Evolutionary conservation across 179 eudicot genomes (phyloP).

Genomic region (Silene vulgaris): DNA sequence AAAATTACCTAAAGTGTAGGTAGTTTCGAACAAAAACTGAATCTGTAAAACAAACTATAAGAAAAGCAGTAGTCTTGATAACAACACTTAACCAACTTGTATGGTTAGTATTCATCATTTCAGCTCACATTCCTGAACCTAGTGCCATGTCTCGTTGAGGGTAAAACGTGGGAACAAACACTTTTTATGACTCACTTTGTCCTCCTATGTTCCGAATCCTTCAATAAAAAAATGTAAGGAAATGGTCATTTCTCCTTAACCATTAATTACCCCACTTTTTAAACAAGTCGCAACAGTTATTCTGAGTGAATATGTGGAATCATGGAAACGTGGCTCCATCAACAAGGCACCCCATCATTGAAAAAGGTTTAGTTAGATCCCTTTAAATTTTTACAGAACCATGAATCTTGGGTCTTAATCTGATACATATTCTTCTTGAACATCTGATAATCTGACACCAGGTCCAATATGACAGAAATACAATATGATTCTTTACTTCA

Average conservation of each 20-base stretch:
- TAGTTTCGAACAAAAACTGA: not conserved
- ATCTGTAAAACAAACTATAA: not conserved
- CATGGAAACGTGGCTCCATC: not conserved
- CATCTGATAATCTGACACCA: not conserved
- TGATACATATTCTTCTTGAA: not conserved
- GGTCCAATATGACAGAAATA: slow-evolving; percentile 3
- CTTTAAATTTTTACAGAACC: not conserved
- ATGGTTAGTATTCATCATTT: not conserved
- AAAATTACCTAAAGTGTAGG: too few species aligned
- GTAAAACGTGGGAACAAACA: not conserved
- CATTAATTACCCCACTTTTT: not conserved
- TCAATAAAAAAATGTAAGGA: not conserved
- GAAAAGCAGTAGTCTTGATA: not conserved
- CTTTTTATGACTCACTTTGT: not conserved
- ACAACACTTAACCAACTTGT: not conserved
- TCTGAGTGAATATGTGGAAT: not conserved
- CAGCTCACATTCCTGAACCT: not conserved
- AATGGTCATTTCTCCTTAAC: not conserved
- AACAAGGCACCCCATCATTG: not conserved
- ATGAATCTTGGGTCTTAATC: not conserved
- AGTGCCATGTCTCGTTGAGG: not conserved
- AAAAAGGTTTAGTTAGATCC: not conserved
- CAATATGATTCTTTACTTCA: not conserved
- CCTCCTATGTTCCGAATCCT: not conserved
- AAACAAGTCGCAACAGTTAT: not conserved